Conservation (phyloP, 768 basidiomycete genomes). For the Calvatia gigantea region DNA sequence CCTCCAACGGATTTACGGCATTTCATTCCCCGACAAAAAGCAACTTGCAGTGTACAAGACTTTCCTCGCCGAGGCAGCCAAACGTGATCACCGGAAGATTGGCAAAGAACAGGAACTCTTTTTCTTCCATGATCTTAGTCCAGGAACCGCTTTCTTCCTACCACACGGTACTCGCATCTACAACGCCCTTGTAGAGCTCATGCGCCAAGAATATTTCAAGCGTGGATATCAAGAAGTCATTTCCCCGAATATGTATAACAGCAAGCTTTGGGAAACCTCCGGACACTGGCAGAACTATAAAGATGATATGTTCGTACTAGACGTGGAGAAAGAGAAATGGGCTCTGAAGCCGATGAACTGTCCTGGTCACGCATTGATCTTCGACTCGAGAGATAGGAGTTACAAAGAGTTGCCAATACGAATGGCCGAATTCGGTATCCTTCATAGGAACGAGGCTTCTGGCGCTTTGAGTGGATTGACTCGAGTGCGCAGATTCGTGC, state of each 20-base stretch:
- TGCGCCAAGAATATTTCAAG: conserved; percentile 94
- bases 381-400: conserved; percentile 88
- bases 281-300: conserved; percentile 98
- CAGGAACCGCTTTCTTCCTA: conserved; percentile 94
- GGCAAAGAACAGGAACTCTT: conserved; percentile 98
- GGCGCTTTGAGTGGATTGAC: conserved; percentile 93
- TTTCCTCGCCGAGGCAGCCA: conserved; percentile 97
- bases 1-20: conserved; percentile 94
- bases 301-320: conserved; percentile 95
- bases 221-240: conserved; percentile 98
- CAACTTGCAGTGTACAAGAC: conserved; percentile 92
- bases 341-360: conserved; percentile 99
- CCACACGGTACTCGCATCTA: conserved; percentile 97
- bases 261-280: conserved; percentile 96
- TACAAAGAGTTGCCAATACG: conserved; percentile 96
- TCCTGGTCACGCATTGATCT: conserved; percentile 94
- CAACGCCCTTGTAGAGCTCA: conserved; percentile 86
- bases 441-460: conserved; percentile 95
- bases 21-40: conserved; percentile 98
- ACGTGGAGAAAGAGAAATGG: conserved; percentile 95
- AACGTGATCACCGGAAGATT: conserved; percentile 94
- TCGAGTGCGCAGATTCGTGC: conserved; percentile 90
- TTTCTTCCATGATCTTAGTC: conserved; percentile 97
- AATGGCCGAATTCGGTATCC: conserved; percentile 97
- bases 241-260: conserved; percentile 96